Evolutionary conservation across 352 stramenopile genomes (phyloP).

Genomic region (Pythium coloratum): DNA sequence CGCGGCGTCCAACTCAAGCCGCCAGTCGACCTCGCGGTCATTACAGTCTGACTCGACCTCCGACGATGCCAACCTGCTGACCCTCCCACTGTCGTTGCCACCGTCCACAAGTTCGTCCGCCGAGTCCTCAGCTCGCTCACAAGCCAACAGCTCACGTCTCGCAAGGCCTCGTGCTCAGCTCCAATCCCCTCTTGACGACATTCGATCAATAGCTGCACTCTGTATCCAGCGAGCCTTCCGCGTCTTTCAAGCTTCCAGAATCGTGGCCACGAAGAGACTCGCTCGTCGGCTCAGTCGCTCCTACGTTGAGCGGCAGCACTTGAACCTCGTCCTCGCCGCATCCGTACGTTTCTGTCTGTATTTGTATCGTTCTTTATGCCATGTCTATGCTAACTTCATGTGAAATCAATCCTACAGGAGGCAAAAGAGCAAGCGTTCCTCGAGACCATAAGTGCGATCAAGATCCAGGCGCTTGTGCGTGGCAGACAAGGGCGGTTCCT

Average conservation of each 20-base stretch:
- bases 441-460: conserved; percentile 45
- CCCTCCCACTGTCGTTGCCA: background rate
- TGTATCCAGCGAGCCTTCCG: conserved; percentile 44
- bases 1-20: conserved; percentile 4
- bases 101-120: background rate
- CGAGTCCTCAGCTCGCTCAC: background rate
- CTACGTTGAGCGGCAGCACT: conserved; percentile 67
- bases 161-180: background rate
- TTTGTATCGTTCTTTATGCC: background rate
- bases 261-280: conserved; percentile 28
- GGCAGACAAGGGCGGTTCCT: conserved; percentile 57
- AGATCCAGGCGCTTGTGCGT: conserved; percentile 68
- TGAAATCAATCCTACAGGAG: conserved; percentile 25
- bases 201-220: conserved; percentile 27
- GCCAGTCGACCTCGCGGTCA: background rate
- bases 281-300: conserved; percentile 48
- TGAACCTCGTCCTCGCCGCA: conserved; percentile 38
- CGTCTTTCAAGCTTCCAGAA: conserved; percentile 16
- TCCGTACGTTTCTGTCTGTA: conserved; percentile 48
- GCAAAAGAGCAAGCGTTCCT: conserved; percentile 44
- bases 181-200: background rate
- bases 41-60: background rate
- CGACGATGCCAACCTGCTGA: background rate
- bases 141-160: background rate
- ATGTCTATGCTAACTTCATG: background rate